Percentiles rank a stretch among this genome's conserved stretches.
Conservation (phyloP, 306 rosid genomes). For the Malus asiatica region DNA sequence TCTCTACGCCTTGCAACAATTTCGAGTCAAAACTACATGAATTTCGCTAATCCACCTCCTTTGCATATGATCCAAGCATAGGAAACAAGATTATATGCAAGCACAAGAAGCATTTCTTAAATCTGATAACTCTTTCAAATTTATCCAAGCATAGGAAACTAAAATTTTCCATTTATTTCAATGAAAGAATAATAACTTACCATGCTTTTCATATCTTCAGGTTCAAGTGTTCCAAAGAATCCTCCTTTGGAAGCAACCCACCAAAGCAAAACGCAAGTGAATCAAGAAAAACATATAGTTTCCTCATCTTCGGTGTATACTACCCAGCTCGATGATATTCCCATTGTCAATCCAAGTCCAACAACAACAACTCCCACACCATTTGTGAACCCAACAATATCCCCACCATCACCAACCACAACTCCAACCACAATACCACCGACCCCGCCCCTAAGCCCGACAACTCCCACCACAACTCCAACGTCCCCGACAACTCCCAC, state of each 20-base stretch:
- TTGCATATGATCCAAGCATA: not conserved
- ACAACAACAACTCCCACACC: constrained; percentile 46
- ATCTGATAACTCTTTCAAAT: not conserved
- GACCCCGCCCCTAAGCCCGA: not conserved
- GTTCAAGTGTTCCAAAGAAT: constrained; percentile 38
- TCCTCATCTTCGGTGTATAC: constrained; percentile 39
- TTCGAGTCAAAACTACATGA: not conserved
- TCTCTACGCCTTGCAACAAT: not conserved
- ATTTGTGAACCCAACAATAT: constrained; percentile 21
- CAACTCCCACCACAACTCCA: constrained; percentile 12
- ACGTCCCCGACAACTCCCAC: constrained; percentile 10
- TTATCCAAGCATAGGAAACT: not conserved
- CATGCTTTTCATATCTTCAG: constrained; percentile 43
- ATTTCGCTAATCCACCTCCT: not conserved
- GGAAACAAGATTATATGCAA: not conserved
- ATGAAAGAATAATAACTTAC: not conserved
- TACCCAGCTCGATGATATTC: constrained; percentile 45
- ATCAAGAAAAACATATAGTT: constrained; percentile 34
- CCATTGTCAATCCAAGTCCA: constrained; percentile 71
- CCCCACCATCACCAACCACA: constrained; percentile 42
- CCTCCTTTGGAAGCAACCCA: constrained; percentile 31
- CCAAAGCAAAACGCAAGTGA: constrained; percentile 11
- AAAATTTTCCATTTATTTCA: not conserved
- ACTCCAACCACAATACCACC: constrained; percentile 14
- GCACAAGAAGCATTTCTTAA: not conserved